Evolutionary conservation across 257 asterid species (phyloP), one percentile per base, ranked within the genome.

Genomic region (Perilla frutescens): DNA sequence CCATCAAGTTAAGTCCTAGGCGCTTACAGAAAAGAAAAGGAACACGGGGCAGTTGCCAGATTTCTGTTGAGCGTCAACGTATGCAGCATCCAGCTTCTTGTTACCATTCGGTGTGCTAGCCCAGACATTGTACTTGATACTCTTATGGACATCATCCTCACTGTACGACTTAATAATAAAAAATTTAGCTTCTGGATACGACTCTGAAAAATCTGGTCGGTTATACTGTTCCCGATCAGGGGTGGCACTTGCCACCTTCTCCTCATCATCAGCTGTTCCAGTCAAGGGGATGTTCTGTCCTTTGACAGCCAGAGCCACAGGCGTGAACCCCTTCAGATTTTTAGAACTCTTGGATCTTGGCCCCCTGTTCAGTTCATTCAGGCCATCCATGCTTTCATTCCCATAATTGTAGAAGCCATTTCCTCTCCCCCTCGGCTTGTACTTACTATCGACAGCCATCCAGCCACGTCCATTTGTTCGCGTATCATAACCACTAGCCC

Each of bases 71-170:
- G 93, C 91, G 11, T 82, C 85, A 9, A 20, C 78, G 70, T 85
- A 84, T 6, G 96, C 91, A 44, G 80, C 77, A 57, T 90, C 93
- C 6, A 90, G 81, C 78, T 90, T 90, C 58, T 88, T 87, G 81
- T 90, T 90, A 37, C 96, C 96, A 71, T 82, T 90, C 0, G 96
- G 91, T 1, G 96, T 88, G 84, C 96, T 90, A n/a, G 96, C 83
- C 96, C 91, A 88, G 12, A 90, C 79, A 71, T 81, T 87, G 77
- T 90, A 90, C 77, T 90, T 90, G 66, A 90, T 82, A 59, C 91
- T 84, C 85, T 88, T 90, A 63, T 90, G 96, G 50, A 88, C 84
- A 74, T 83, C 87, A 69, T 88, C 91, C 74, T 88, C 93, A n/a
- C 92, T 87, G 79, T 89, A 87, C 0, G 90, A 89, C 77, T 85